phyloP scores from a whole-genome alignment of 1,284 basidiomycete species.

The Wallemia hederae region DNA sequence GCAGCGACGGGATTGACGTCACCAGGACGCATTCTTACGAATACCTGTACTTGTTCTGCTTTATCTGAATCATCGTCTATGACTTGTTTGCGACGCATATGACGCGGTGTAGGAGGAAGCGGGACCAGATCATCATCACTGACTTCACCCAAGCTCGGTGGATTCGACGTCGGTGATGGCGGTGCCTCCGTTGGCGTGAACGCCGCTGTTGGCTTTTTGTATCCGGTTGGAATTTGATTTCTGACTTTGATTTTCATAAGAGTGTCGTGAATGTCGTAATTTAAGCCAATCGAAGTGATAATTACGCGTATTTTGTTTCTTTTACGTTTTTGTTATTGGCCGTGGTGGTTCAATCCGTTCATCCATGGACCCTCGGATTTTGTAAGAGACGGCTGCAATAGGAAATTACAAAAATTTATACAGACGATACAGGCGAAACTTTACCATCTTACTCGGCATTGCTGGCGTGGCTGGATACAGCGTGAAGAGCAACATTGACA shows the following conservation, averaged over 20 bases:
- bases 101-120: not conserved
- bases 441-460: not conserved
- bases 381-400: not conserved
- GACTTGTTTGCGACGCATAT: not conserved
- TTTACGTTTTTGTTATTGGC: not conserved
- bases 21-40: conserved; percentile 5
- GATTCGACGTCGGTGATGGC: not conserved
- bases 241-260: not conserved
- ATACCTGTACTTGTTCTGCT: conserved; percentile 8
- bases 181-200: not conserved
- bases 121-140: not conserved
- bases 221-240: not conserved
- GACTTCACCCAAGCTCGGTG: not conserved
- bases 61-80: conserved; percentile 5
- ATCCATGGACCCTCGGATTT: not conserved
- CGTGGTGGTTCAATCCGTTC: no score
- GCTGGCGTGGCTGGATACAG: not conserved
- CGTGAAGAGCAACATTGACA: not conserved
- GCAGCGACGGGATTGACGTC: conserved; percentile 3
- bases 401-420: not conserved
- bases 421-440: not conserved
- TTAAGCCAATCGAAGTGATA: not conserved
- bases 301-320: not conserved
- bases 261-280: not conserved
- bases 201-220: not conserved